Evolutionary conservation across 768 basidiomycete genomes (phyloP), one percentile per base, ranked within the genome.

Genomic region (Suillus luteus): DNA sequence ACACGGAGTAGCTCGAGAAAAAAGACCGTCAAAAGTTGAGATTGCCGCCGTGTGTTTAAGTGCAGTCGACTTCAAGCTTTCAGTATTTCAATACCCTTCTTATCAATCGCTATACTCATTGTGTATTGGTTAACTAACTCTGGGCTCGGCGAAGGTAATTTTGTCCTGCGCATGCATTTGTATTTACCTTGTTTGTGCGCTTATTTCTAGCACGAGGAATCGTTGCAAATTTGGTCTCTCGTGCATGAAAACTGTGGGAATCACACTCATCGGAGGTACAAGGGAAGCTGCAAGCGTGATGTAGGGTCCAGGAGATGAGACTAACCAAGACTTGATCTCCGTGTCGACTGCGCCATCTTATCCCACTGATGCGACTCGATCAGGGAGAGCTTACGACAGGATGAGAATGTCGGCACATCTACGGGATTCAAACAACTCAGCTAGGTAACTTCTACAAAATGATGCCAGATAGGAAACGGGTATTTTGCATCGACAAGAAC

Each of bases 1-100:
- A 70, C 70, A 31, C 74, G 75, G 44, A 73, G 69, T 62, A 73
- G 69, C 51, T n/a, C 71, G 55, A 70, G 78, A 61, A 76, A 69
- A 67, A 78, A 73, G 61, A 7, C 12, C 12, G 19, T 57, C 38
- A 62, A 59, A 22, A 31, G 61, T 59, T 62, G 61, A 59, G 59
- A 35, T 40, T 59, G n/a, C 7, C 9, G 38, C 17, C 38, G 15
- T 40, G 22, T 31, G 9, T 51, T 57, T 27, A 22, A 17, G 55
- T 24, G 37, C 19, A 52, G 17, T 57, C 38, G 38, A 19, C 15
- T 57, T 40, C 14, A 1, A 15, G 14, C 5, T 38, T 55, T 10
- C 9, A 57, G 37, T 38, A 40, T 57, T 27, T 40, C 37, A 38
- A 57, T 57, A 40, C 55, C 55, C 9, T 57, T n/a, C 31, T 11